Conservation (phyloP, 1,284 basidiomycete species). For the Sphagnurus paluster region DNA sequence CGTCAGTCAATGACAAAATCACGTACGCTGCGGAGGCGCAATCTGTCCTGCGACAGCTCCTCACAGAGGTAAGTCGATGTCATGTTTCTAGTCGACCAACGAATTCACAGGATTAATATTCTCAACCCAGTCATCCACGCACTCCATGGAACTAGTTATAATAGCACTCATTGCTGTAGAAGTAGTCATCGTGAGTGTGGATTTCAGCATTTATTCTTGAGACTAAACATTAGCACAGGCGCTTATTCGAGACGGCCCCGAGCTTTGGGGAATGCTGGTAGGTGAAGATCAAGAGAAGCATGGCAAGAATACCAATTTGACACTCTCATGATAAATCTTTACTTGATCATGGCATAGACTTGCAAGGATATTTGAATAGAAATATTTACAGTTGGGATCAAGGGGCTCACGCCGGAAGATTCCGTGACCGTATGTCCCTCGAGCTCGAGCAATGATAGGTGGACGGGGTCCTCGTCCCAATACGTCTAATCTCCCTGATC, state of each 20-base stretch:
- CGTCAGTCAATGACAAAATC: constrained; percentile 87
- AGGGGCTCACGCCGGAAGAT: too few relatives aligned
- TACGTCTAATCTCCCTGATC: too few relatives aligned
- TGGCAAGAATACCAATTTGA: neutral
- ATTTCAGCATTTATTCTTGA: neutral
- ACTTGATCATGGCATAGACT: too few relatives aligned
- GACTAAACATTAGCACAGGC: constrained; percentile 9
- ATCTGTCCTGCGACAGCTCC: constrained; percentile 71
- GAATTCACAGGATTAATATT: too few relatives aligned
- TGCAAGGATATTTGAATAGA: too few relatives aligned
- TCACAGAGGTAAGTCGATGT: constrained; percentile 65
- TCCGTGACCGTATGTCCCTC: too few relatives aligned
- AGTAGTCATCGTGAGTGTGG: constrained; percentile 73
- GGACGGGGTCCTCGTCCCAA: too few relatives aligned
- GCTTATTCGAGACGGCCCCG: constrained; percentile 21
- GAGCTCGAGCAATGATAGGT: too few relatives aligned
- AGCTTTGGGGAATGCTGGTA: constrained; percentile 21
- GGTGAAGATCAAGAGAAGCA: constrained; percentile 13
- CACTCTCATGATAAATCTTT: neutral
- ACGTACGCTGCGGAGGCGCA: constrained; percentile 89
- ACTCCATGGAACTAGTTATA: constrained; percentile 91
- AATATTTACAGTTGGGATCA: too few relatives aligned
- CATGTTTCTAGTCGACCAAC: constrained; percentile 3
- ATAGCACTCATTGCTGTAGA: constrained; percentile 90
- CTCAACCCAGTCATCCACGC: constrained; percentile 85